A percentile compares a stretch with the other conserved stretches of the same genome.
These are phyloP conservation scores for Leishmania tropica DNA, from an alignment of 208 protist species.

Conservation along the genomic window DNA sequence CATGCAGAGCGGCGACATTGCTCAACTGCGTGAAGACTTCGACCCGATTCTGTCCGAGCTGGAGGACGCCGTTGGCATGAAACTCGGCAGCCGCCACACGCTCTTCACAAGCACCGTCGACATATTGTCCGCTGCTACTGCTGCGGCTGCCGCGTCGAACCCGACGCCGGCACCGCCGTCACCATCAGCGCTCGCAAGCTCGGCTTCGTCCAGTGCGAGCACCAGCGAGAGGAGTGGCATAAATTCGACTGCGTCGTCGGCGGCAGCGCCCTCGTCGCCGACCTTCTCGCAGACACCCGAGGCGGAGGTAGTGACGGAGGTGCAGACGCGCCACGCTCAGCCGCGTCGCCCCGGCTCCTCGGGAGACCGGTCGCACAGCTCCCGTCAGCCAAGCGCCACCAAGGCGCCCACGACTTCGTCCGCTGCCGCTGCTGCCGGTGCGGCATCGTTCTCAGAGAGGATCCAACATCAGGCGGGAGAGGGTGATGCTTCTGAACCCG, in stretches of 20 bases:
- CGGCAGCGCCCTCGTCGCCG: conserved; percentile 1
- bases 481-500: neutral
- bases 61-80: conserved; percentile 82
- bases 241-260: neutral
- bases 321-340: conserved; percentile 4
- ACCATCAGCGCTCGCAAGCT: neutral
- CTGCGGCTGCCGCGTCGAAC: neutral
- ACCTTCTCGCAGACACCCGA: neutral
- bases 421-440: neutral
- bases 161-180: neutral
- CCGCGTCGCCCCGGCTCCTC: neutral
- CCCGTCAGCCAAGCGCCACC: neutral
- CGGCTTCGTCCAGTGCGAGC: neutral
- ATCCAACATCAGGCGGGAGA: neutral
- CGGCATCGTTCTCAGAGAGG: neutral
- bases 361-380: neutral
- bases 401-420: neutral
- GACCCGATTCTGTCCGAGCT: conserved; percentile 77
- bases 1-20: conserved; percentile 80
- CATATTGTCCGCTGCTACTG: conserved; percentile 33
- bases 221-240: neutral
- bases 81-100: conserved; percentile 82
- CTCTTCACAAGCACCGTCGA: conserved; percentile 81
- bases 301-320: conserved; percentile 20
- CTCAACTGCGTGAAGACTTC: conserved; percentile 80